Base-by-base conservation (phyloP, 352 stramenopile genomes). In the Pythium phragmiticola region DNA sequence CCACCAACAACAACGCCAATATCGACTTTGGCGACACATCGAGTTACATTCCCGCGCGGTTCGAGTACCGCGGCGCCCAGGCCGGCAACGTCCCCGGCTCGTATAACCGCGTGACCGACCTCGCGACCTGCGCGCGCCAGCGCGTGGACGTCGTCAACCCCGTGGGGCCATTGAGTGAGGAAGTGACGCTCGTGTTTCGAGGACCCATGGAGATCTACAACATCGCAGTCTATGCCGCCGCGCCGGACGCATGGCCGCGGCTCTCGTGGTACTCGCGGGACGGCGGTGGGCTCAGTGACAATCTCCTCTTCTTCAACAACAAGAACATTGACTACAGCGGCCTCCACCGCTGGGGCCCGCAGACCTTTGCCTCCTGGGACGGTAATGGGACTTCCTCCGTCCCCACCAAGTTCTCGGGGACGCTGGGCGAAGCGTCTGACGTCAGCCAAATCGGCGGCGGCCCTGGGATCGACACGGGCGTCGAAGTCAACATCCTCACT, bases 231-330 rank as follows among this genome's bases (percentile, higher is more conserved):
- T 92, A 60, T 7, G 70, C 63, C 11, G 60, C 65, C 11, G 34
- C 49, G 2, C 3, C 26, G 4, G 36, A 36, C 21, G 7, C 59
- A 36, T 89, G 78, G 78, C 61, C 56, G 5, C 69, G 70, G 7
- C 73, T 84, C 21, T 91, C 82, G 13, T 86, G 49, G 19, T 91
- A 91, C 72, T 69, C 57, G 0, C 66, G 70, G 7, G 39, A 45
- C 11, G 39, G 39, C 7, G 59, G 72, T 54, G 57, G 68, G 11
- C 51, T 33, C 8, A 69, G 67, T 4, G 70, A 77, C 4, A 91
- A 91, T 58, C 34, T 91, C 9, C 60, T 77, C 14, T 91, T 91
- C 60, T 80, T 91, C 73, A 89, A 86, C 78, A 91, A 91, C 69
- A 77, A 75, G 71, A 88, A 89, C 66, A 60, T 85, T 5, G 82